Conservation (phyloP, 2,329 filamentous ascomycete genomes). For the Stachybotrys chartarum region DNA sequence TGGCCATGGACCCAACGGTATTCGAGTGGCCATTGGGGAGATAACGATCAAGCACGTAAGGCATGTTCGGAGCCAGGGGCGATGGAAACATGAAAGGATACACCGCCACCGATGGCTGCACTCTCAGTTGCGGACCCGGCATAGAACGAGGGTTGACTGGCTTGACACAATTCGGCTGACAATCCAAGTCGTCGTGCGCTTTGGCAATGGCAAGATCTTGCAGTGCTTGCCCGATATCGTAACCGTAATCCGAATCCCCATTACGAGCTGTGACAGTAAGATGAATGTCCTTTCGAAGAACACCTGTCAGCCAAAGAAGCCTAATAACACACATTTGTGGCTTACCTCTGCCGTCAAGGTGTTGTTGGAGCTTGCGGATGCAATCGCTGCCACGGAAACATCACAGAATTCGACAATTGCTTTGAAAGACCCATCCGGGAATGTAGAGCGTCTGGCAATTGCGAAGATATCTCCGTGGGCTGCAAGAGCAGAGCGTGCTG, state of each 20-base stretch:
- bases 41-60: slow-evolving; percentile 20
- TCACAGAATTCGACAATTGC: slow-evolving; percentile 49
- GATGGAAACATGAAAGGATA: slow-evolving; percentile 26
- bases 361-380: slow-evolving; percentile 27
- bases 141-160: slow-evolving; percentile 2
- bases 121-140: slow-evolving; percentile 8
- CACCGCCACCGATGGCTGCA: slow-evolving; percentile 18
- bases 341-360: slow-evolving; percentile 17
- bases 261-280: slow-evolving; percentile 12
- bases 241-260: slow-evolving; percentile 1
- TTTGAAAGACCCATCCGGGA: slow-evolving; percentile 34
- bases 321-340: neutral
- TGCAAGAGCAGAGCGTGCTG: slow-evolving; percentile 28
- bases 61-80: slow-evolving; percentile 16
- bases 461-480: slow-evolving; percentile 45
- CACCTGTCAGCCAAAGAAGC: neutral
- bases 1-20: slow-evolving; percentile 9
- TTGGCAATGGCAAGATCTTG: slow-evolving; percentile 12
- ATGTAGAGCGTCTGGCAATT: slow-evolving; percentile 34
- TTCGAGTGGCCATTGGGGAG: slow-evolving; percentile 9
- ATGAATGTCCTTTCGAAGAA: slow-evolving; percentile 12
- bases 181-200: slow-evolving; percentile 2
- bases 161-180: slow-evolving; percentile 3
- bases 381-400: slow-evolving; percentile 31
- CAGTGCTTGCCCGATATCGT: slow-evolving; percentile 9